Base-by-base conservation (phyloP, 176 grass and related monocot species). In the Phyllostachys edulis region DNA sequence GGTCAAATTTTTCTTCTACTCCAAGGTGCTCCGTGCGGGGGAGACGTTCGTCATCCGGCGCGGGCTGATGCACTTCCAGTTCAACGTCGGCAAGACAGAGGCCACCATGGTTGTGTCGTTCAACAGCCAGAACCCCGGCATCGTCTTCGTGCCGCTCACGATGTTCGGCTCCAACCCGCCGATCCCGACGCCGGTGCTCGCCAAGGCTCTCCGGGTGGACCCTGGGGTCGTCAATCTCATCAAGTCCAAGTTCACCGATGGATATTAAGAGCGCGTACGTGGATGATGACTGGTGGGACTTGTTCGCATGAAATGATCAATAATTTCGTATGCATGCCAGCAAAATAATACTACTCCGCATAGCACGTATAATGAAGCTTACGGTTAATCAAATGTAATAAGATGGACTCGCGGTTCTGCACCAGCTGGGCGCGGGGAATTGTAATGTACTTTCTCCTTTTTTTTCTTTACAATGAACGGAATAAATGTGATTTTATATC, bases 61-160 rank as follows among this genome's bases (percentile, higher is more conserved):
- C 0, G 93, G 93, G 0, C 82, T 95, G 29, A 69, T 92, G 69
- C 93, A 96, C 90, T 96, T 92, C 83, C 85, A 92, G 80, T 89
- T 84, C 90, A 96, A 96, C 51, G 56, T 96, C 18, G 88, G 88
- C 0, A 5, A 74, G 32, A 81, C 45, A 1, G 57, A 78, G 54
- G 90, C 93, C 10, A 15, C 75, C 29, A 85, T 80, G 75, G 60
- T 91, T 2, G 85, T 87, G 1, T 80, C 86, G 42, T 92, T 95
- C 90, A 86, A 95, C 38, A 95, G 80, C 86, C 88, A 95, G 83
- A 69, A 88, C 32, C 93, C 93, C 0, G 90, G 93, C 14, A 85
- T 87, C 14, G 11, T 90, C 29, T 72, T 93, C 23, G 88, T 79
- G 10, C 68, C 88, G 1, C 17, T 76, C 0, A 82, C 88, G 2